Percentiles rank a stretch among this genome's conserved stretches.
These are phyloP conservation scores for Rubus idaeus DNA, from an alignment of 306 rosid species.

Conservation along the genomic window DNA sequence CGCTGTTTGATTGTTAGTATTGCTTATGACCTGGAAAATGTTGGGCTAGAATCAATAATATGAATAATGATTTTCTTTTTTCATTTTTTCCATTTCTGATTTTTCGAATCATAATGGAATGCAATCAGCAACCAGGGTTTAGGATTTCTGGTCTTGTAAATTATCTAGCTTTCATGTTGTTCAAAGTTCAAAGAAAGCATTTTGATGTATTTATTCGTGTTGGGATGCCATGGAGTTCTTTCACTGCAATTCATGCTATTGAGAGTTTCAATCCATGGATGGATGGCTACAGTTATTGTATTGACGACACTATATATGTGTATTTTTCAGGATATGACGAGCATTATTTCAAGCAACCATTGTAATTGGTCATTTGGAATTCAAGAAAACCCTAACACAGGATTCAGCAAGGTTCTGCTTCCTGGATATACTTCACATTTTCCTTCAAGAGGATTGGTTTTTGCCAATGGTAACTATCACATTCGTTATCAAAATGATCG, in stretches of 20 bases:
- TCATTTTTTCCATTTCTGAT: neutral
- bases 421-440: conserved; percentile 39
- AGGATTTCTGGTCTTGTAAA: neutral
- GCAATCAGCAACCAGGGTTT: neutral
- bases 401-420: conserved; percentile 48
- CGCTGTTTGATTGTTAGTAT: neutral
- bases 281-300: neutral
- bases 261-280: neutral
- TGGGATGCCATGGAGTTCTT: neutral
- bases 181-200: neutral
- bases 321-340: conserved; percentile 55
- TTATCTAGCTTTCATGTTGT: neutral
- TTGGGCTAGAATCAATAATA: neutral
- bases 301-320: neutral
- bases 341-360: conserved; percentile 64
- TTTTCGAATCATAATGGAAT: conserved; percentile 3
- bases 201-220: neutral
- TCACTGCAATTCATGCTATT: neutral
- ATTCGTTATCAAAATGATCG: conserved; percentile 37
- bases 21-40: neutral
- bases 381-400: conserved; percentile 49
- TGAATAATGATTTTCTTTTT: neutral
- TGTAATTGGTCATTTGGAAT: conserved; percentile 63
- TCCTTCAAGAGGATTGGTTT: conserved; percentile 50
- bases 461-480: conserved; percentile 39